These are phyloP conservation scores for Agrostemma githago DNA, from an alignment of 148 eudicot genomes.

Conservation along the genomic window DNA sequence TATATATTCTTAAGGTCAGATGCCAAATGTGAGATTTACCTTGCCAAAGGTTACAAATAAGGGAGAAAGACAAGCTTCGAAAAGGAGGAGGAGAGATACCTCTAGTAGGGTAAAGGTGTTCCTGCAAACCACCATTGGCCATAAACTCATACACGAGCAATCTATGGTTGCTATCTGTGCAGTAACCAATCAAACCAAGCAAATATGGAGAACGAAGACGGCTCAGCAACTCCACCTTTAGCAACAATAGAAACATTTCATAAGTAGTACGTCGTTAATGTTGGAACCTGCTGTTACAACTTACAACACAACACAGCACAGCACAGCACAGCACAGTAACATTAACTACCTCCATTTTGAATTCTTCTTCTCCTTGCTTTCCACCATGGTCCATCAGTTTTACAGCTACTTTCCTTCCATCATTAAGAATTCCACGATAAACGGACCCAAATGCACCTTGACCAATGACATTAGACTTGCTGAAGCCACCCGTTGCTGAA, in stretches of 20 bases:
- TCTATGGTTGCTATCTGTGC: slow-evolving; percentile 70
- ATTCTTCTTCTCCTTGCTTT: slow-evolving; percentile 95
- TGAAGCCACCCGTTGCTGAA: slow-evolving; percentile 83
- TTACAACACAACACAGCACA: too few relatives aligned
- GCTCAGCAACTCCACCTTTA: slow-evolving; percentile 81
- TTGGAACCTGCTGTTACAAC: too few relatives aligned
- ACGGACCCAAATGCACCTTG: slow-evolving; percentile 91
- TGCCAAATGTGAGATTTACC: neutral
- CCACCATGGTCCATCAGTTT: slow-evolving; percentile 90
- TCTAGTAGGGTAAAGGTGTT: slow-evolving; percentile 66
- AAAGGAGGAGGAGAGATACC: slow-evolving; percentile 36
- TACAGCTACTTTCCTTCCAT: slow-evolving; percentile 83
- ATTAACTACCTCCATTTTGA: slow-evolving; percentile 69
- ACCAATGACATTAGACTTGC: slow-evolving; percentile 84
- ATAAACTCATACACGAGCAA: slow-evolving; percentile 90
- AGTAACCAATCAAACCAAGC: slow-evolving; percentile 78
- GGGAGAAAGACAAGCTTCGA: neutral
- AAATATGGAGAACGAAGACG: slow-evolving; percentile 73
- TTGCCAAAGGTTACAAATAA: neutral
- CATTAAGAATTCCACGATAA: slow-evolving; percentile 76
- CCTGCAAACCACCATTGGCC: slow-evolving; percentile 93
- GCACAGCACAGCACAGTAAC: too few relatives aligned
- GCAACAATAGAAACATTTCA: slow-evolving; percentile 2
- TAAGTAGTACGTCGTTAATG: neutral
- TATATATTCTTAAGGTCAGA: neutral